These are phyloP conservation scores for Litchi chinensis DNA, from an alignment of 345 rosid genomes.

Conservation along the genomic window DNA sequence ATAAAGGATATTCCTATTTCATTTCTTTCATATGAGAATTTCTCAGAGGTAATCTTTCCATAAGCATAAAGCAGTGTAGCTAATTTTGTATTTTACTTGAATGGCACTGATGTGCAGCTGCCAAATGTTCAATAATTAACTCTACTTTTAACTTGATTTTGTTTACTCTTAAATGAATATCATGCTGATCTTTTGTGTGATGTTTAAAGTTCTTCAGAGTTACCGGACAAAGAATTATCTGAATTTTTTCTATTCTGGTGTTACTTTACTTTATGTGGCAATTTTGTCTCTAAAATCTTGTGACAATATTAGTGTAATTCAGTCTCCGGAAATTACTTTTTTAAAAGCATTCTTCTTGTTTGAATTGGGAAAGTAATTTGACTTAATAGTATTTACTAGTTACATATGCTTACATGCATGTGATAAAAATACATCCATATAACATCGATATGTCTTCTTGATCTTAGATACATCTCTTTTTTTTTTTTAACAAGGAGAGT, in stretches of 20 bases:
- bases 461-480: background rate
- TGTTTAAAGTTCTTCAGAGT: background rate
- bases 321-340: background rate
- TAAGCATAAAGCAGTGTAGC: background rate
- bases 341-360: background rate
- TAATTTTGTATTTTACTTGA: conserved; percentile 2
- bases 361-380: background rate
- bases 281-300: background rate
- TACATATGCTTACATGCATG: background rate
- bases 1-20: conserved; percentile 57
- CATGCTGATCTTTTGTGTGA: background rate
- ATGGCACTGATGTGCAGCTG: background rate
- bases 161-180: background rate
- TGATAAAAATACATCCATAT: background rate
- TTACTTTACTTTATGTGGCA: background rate
- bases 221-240: background rate
- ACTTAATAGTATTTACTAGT: background rate
- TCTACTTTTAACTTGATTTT: background rate
- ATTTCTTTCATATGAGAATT: conserved; percentile 74
- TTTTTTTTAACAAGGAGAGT: background rate
- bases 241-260: background rate
- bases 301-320: background rate
- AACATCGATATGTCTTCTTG: background rate
- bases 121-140: conserved; percentile 3
- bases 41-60: conserved; percentile 58